Base-by-base conservation (phyloP, 2,329 filamentous ascomycete genomes). In the Aureobasidium lini region DNA sequence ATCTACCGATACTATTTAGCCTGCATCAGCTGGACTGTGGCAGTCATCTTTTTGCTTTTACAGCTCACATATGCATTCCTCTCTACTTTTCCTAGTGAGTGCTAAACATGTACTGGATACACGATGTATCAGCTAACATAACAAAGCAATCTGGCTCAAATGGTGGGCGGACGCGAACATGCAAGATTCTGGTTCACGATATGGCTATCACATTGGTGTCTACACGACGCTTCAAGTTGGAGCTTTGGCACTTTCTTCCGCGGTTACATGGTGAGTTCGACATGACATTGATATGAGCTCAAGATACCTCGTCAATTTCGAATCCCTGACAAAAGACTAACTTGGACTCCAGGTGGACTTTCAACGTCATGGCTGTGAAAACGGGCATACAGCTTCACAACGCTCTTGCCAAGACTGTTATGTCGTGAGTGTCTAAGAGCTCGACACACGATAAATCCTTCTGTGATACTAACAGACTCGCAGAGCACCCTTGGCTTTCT, bases 321-420 rank as follows among this genome's bases (percentile, higher is more conserved):
- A 29, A 48, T n/a, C 13, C 2, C 10, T 8, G 9, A 18, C 18
- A 32, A 3, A 29, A 1, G 4, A 34, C 37, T 54, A 10, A 54
- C 50, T 28, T 10, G 11, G 5, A 2, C 8, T 13, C 1, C 28
- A 54, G 73, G 71, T 75, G 79, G 67, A 72, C 81, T 61, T 77
- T 82, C 49, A 76, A 81, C 34, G 76, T 70, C 3, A 81, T 82
- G 76, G 77, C 81, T 4, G 79, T 79, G 2, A 75, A 74, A 36
- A 80, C 79, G 16, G 78, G 77, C 3, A 72, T 75, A 56, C 71
- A 64, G 44, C 78, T 82, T 59, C 80, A 83, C 60, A 70, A 71
- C 7, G 31, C 9, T 16, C 39, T 57, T 37, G 40, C 42, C 6
- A 57, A 40, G 15, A 57, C 53, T 29, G 53, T 57, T 16, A 57